Conservation (phyloP, 78 protist species). For the Protostelium mycophagum region DNA sequence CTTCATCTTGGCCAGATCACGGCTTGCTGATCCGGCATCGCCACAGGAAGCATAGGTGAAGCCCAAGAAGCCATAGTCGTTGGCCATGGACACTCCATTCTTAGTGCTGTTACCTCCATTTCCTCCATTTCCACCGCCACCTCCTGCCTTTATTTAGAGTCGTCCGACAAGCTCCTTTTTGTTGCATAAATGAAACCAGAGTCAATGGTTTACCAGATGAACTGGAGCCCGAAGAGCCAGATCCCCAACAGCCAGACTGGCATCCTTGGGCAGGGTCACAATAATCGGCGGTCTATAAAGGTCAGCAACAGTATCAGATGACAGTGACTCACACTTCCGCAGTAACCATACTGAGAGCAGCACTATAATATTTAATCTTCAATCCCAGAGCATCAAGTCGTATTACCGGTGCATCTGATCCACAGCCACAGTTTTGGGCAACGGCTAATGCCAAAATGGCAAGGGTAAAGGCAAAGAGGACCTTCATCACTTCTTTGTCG, state of each 20-base stretch:
- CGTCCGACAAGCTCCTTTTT: too few relatives aligned
- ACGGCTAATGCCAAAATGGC: not conserved
- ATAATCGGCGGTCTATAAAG: not conserved
- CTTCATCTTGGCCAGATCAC: not conserved
- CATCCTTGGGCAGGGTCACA: not conserved
- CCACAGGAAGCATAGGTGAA: not conserved
- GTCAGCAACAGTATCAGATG: too few relatives aligned
- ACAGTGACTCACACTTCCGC: too few relatives aligned
- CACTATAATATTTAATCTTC: not conserved
- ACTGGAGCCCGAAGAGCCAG: too few relatives aligned
- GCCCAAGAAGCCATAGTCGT: not conserved
- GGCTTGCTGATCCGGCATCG: not conserved
- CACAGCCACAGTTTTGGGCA: not conserved
- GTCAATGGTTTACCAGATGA: too few relatives aligned
- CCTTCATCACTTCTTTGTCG: too few relatives aligned
- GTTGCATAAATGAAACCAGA: too few relatives aligned
- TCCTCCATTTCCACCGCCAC: not conserved
- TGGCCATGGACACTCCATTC: not conserved
- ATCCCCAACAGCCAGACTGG: slow-evolving; percentile 1
- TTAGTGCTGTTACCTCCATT: not conserved
- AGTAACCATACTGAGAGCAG: not conserved
- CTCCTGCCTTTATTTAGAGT: too few relatives aligned
- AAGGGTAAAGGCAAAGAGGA: too few relatives aligned
- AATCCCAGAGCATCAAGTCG: not conserved
- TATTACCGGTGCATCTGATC: not conserved